Base-by-base conservation (phyloP, 2,329 filamentous ascomycete genomes). In the Dactylellina drechsleri region DNA sequence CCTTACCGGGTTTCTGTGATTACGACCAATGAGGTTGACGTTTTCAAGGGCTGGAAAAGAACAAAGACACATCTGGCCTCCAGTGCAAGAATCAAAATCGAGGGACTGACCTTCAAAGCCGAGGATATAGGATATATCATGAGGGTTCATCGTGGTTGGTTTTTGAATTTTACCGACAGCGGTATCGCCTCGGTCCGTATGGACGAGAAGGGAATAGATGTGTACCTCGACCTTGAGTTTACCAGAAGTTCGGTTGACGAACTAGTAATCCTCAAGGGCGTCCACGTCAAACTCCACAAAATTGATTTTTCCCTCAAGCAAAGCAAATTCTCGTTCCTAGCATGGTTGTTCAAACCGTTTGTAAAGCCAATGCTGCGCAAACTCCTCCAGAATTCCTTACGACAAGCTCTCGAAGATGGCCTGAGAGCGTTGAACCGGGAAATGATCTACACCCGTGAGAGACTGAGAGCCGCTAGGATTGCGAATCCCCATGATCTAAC, bases 51-150 rank as follows among this genome's bases (percentile, higher is more conserved):
- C 16, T 89, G 86, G 5, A 87, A 90, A 84, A 82, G 88, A 57
- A 93, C 91, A 0, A 86, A 86, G 1, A 88, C 91, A 0, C 83
- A 83, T n/a, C 84, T 90, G 66, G 90, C 88, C 23, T 93, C 91
- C 0, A 84, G 91, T 1, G 86, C 95, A 77, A 91, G 91, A 0
- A 86, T 96, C 79, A 92, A 91, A 77, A 83, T 97, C 45, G 90
- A 92, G 77, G 94, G 94, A 0, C 83, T 98, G 7, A 96, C 92
- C 0, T 85, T 95, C 64, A 89, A 91, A 47, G 93, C 93, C 1
- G 89, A 94, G 23, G 93, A 97, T 76, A 85, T 98, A 36, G 94
- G 94, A 23, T 98, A 93, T 83, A 96, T 93, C 88, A 84, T 97
- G 36, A 90, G 91, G 8, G 86, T 91, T 0, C 68, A 74, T 56